phyloP scores from a whole-genome alignment of 1,284 basidiomycete species.

The Rhodofomes roseus region DNA sequence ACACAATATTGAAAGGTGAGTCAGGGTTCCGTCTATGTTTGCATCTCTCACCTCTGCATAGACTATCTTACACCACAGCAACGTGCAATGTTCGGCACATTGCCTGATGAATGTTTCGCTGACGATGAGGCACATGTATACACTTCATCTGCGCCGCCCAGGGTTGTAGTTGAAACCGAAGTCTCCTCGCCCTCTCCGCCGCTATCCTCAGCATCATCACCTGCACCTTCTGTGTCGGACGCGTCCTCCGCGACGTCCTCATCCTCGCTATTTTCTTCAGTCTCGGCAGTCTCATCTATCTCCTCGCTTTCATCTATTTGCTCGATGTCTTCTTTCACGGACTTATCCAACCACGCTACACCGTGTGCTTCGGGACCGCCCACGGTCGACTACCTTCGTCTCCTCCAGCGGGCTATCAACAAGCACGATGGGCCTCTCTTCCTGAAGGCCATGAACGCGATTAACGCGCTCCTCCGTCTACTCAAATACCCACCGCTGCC shows the following conservation, averaged over 20 bases:
- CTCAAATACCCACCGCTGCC: constrained; percentile 62
- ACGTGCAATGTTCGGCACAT: constrained; percentile 58
- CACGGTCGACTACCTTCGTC: constrained; percentile 47
- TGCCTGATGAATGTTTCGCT: constrained; percentile 47
- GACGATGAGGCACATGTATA: constrained; percentile 26
- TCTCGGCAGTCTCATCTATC: constrained; percentile 18
- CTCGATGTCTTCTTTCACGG: constrained; percentile 28
- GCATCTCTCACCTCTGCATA: constrained; percentile 27
- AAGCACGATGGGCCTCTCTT: constrained; percentile 66
- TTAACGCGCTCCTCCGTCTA: constrained; percentile 54
- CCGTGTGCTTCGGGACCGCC: constrained; percentile 23
- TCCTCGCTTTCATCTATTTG: constrained; percentile 18
- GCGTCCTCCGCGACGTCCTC: constrained; percentile 6
- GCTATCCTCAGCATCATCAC: constrained; percentile 17
- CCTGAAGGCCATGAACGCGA: constrained; percentile 48
- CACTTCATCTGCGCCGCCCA: background rate
- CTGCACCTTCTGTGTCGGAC: constrained; percentile 15
- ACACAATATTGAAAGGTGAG: constrained; percentile 67
- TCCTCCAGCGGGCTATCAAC: constrained; percentile 61
- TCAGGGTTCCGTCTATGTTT: background rate
- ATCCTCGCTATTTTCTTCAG: constrained; percentile 16
- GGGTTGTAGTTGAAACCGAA: constrained; percentile 7
- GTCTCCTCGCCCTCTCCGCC: constrained; percentile 32
- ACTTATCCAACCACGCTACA: constrained; percentile 32
- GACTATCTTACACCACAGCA: constrained; percentile 66